Base-by-base conservation (phyloP, 768 basidiomycete genomes). In the Boletus rufocinnamomeus region DNA sequence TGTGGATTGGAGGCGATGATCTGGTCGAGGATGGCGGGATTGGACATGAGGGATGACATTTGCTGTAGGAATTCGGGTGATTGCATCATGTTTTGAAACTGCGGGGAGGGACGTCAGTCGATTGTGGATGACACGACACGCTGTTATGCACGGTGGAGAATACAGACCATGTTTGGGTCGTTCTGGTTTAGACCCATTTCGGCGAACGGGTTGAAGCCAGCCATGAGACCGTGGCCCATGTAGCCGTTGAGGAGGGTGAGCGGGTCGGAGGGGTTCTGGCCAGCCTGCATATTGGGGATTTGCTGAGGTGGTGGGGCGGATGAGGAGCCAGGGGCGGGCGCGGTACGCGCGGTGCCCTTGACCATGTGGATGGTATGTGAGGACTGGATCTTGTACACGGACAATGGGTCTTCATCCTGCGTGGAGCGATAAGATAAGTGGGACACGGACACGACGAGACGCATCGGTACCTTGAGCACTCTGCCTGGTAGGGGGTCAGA, bases 311-410 rank as follows among this genome's bases (percentile, higher is more conserved):
- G 75, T 1, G 82, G 68, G 5, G 81, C 65, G n/a, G 78, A 63
- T 23, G 80, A 58, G 41, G 81, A 66, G 0, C 84, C 70, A 1
- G 77, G 59, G 17, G 75, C 35, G 2, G 50, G 7, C 0, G 71
- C 58, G 2, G 69, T 49, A 9, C 87, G 82, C 2, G 87, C 80
- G 11, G 83, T 86, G 25, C 92, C 91, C 71, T 95, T 96, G 66
- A 95, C 95, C 91, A 94, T 93, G 72, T 94, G 94, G 43, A 95
- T 85, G 0, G 93, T 95, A 70, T 97, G 91, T 4, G 83, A 80
- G 1, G 88, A 84, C 68, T 92, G 90, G 58, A 97, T 94, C 80
- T 97, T 96, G 83, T 97, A 97, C 9, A 80, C 79, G 1, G 89
- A 85, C 11, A 97, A 78, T 14, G 72, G 67, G 66, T 98, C 94